Base-by-base conservation (phyloP, 2,329 filamentous ascomycete genomes). In the Cladophialophora yegresii region DNA sequence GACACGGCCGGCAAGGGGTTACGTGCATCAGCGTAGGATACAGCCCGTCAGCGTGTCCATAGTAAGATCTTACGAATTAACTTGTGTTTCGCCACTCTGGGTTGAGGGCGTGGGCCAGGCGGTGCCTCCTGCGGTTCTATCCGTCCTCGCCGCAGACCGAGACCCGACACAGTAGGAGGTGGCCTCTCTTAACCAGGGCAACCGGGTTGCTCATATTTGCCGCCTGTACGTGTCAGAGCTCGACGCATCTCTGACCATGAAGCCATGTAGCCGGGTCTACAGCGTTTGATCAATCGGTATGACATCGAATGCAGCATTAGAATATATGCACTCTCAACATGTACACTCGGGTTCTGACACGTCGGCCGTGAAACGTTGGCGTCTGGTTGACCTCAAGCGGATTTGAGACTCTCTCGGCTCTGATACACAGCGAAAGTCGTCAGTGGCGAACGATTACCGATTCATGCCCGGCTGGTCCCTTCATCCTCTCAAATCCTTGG, bases 361-460 rank as follows among this genome's bases (percentile, higher is more conserved):
- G 36, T 43, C 62, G 49, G 50, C 32, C 36, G 63, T 62, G 63
- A 62, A 62, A 66, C 59, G 51, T 28, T 66, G 60, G 45, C 59
- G 53, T 49, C 33, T 26, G 54, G n/a, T 54, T 51, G 63, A 53
- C 55, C 58, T 47, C 47, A 47, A 16, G 54, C 30, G 40, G 20
- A 47, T 30, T 47, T 26, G 22, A 43, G 36, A 40, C 36, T 20
- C 36, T 2, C 7, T 43, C 36, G n/a, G 36, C 36, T 43, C n/a
- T 20, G 36, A 16, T 43, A 43, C 36, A 43, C 56, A 50, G 40
- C 23, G 55, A 32, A 47, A 28, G 13, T 58, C 47, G 47, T 59
- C 57, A 53, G 57, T 59, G 57, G 57, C 57, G 43, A 58, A 59
- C 57, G n/a, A 43, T 20, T 58, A 28, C 40, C 56, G 43, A 58